Evolutionary conservation across 1,284 basidiomycete species (phyloP), one percentile per base, ranked within the genome.

Genomic region (Volvariella surrecta): DNA sequence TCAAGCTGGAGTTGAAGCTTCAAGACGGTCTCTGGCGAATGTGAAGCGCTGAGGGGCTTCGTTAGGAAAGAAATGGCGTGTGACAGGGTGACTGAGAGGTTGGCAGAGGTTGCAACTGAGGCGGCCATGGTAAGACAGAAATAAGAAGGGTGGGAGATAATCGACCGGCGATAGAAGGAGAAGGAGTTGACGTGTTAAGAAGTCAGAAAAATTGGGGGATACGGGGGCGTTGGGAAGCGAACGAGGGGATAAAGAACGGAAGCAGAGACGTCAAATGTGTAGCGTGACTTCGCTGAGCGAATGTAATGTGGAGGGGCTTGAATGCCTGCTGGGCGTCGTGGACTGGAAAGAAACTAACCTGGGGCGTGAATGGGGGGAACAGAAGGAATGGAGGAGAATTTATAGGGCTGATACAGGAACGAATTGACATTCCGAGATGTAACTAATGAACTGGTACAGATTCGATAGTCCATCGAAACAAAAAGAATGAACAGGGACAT

Each of bases 11-110:
- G 67, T 59, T 82, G 80, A 50, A 88, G 75, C 56, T 76, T 78
- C 56, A 72, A 67, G 58, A 86, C 66, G 49, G 76, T 74, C 42
- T 70, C 65, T 30, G 74, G 66, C 19, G 79, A 61, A 60, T 82
- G 74, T 34, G 68, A 62, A 45, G 60, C 55, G 54, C 71, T 64
- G 50, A 88, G 71, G 45, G 79, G 74, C 40, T 72, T 71, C 37
- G 79, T 84, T 59, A 88, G 69, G 67, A 77, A 84, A 43, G 76
- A 67, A 58, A 86, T 73, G 56, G 79, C 79, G 54, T 86, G 79
- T 44, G 79, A 69, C 59, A 88, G 72, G 51, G 83, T 73, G 61
- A 74, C 62, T 50, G 76, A 68, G 62, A 85, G 76, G 53, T 66
- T 72, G 52, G 70, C 61, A 49, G 71, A 70, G 54, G 68, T 57